Evolutionary conservation across 768 basidiomycete genomes (phyloP).

Genomic region (Termitomyces heimii): DNA sequence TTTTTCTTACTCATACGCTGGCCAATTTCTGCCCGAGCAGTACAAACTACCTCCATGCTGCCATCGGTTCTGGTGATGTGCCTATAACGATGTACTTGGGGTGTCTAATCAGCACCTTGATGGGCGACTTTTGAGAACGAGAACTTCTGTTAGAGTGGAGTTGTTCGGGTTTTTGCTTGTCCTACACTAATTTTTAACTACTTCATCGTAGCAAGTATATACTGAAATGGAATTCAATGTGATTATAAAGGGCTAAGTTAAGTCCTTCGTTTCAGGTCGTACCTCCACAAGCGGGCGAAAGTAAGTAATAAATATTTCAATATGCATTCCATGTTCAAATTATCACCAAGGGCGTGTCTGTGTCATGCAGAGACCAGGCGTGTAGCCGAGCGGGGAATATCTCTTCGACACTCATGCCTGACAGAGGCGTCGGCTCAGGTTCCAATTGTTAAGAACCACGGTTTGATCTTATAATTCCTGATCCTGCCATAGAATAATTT

Average conservation of each 20-base stretch:
- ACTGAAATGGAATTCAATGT: background rate
- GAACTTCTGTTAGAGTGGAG: conserved; percentile 27
- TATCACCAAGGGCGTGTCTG: too few species aligned
- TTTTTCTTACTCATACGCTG: conserved; percentile 15
- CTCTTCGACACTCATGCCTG: too few species aligned
- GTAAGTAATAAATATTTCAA: too few species aligned
- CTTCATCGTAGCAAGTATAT: background rate
- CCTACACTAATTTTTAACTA: conserved; percentile 19
- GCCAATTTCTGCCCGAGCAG: conserved; percentile 81
- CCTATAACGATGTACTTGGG: conserved; percentile 48
- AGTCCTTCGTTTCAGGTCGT: too few species aligned
- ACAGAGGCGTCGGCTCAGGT: too few species aligned
- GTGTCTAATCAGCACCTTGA: conserved; percentile 52
- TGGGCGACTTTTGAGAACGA: conserved; percentile 36
- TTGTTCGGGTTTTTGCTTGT: conserved; percentile 25
- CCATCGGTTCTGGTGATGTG: conserved; percentile 76
- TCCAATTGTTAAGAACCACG: too few species aligned
- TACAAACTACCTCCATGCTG: conserved; percentile 48
- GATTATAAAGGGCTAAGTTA: background rate
- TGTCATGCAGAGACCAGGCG: too few species aligned
- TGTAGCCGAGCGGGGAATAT: too few species aligned
- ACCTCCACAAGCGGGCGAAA: too few species aligned
- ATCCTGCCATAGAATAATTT: too few species aligned
- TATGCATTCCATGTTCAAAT: too few species aligned
- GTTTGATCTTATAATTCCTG: too few species aligned